Conservation (phyloP, 495 filamentous ascomycete genomes). For the Penicillium lividum region DNA sequence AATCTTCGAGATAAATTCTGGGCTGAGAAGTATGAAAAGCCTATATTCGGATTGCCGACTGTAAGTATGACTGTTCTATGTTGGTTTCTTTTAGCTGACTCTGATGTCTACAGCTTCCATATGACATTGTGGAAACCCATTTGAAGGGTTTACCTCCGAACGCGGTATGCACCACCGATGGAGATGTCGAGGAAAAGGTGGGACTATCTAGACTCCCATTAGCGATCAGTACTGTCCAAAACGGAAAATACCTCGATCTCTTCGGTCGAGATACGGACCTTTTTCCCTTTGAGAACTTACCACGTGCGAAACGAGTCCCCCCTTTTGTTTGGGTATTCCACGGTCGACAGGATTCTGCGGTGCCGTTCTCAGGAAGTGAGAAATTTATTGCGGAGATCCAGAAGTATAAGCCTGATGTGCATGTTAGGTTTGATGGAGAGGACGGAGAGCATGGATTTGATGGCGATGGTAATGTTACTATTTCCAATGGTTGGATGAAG, state of each 20-base stretch:
- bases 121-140: conserved; percentile 18
- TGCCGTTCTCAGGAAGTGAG: conserved; percentile 15
- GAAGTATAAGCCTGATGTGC: conserved; percentile 5
- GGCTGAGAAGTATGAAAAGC: conserved; percentile 15
- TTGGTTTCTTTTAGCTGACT: not conserved
- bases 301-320: not conserved
- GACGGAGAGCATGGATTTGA: conserved; percentile 29
- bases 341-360: conserved; percentile 23
- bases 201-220: conserved; percentile 8
- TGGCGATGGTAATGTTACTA: conserved; percentile 3
- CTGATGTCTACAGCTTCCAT: conserved; percentile 3
- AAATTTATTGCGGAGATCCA: conserved; percentile 8
- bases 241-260: conserved; percentile 21
- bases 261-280: conserved; percentile 11
- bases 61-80: not conserved
- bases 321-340: conserved; percentile 22
- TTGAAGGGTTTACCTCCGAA: not conserved
- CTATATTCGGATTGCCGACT: conserved; percentile 16
- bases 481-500: conserved; percentile 18
- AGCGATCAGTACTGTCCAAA: conserved; percentile 18
- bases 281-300: conserved; percentile 18
- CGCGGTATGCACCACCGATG: conserved; percentile 6
- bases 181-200: not conserved
- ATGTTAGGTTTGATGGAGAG: conserved; percentile 7
- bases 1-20: conserved; percentile 18